Conservation (phyloP, 257 asterid genomes). For the Ballota nigra region DNA sequence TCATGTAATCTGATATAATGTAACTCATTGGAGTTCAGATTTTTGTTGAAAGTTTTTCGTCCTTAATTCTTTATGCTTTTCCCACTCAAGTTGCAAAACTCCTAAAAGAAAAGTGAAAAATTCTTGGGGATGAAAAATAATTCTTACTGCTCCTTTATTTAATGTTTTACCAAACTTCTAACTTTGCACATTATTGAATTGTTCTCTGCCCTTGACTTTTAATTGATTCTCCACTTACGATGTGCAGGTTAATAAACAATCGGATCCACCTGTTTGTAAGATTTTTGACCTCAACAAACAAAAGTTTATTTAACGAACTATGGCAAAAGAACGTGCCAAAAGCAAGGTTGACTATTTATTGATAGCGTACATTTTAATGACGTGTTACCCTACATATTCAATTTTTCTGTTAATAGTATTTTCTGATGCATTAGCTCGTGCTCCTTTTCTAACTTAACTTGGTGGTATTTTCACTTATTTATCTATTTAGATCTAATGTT, state of each 20-base stretch:
- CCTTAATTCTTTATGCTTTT: neutral
- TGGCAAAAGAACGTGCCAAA: conserved; percentile 66
- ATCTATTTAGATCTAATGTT: neutral
- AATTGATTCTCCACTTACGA: conserved; percentile 11
- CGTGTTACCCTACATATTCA: neutral
- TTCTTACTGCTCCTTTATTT: neutral
- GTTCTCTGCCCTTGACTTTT: too few species aligned
- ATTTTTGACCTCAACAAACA: conserved; percentile 63
- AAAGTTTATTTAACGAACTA: conserved; percentile 49
- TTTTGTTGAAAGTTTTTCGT: neutral
- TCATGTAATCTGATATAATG: neutral
- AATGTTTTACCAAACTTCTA: neutral
- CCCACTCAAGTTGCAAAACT: neutral
- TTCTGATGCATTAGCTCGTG: conserved; percentile 2
- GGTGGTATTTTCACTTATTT: neutral
- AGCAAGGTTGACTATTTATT: conserved; percentile 42
- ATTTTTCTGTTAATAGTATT: neutral
- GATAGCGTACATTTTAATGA: neutral
- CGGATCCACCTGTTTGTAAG: conserved; percentile 84
- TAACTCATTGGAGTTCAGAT: neutral
- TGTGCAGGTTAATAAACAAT: conserved; percentile 61
- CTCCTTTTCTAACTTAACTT: neutral
- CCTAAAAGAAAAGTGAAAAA: neutral
- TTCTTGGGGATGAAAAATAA: neutral
- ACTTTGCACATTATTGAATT: too few species aligned